phyloP scores from a whole-genome alignment of 169 alveolate genomes.

The Hepatocystis sp. region DNA sequence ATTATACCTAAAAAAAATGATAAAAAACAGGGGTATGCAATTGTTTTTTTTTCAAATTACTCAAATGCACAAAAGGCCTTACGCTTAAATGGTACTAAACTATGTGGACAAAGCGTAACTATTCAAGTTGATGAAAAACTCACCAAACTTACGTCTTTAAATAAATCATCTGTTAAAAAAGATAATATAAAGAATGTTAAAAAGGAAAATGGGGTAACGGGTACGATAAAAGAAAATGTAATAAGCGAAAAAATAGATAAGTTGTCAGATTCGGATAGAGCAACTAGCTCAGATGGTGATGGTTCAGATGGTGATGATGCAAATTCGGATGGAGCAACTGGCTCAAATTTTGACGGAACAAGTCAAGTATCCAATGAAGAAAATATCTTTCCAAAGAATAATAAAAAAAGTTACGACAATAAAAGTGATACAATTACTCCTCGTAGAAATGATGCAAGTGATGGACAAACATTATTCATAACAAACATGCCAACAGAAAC shows the following conservation, averaged over 20 bases:
- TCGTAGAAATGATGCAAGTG: slow-evolving; percentile 23
- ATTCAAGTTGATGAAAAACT: slow-evolving; percentile 7
- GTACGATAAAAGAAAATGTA: not conserved
- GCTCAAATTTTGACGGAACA: no score
- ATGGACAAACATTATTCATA: slow-evolving; percentile 68
- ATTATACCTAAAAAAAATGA: slow-evolving; percentile 52
- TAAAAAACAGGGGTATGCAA: slow-evolving; percentile 59
- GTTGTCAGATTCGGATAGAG: no score
- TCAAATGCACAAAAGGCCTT: slow-evolving; percentile 34
- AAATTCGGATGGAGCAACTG: no score
- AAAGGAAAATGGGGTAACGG: not conserved
- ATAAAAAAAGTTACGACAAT: no score
- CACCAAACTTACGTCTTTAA: no score
- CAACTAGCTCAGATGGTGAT: not conserved
- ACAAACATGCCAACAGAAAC: slow-evolving; percentile 51
- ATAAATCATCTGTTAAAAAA: no score
- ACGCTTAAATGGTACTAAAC: slow-evolving; percentile 14
- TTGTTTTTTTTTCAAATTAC: slow-evolving; percentile 30
- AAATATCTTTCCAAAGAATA: no score
- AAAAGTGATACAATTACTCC: no score
- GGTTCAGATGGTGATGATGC: not conserved
- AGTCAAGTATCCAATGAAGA: no score
- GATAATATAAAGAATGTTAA: not conserved
- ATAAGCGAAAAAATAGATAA: not conserved
- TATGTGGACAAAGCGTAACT: slow-evolving; percentile 40